A percentile compares a stretch with the other conserved stretches of the same genome.
Conservation (phyloP, 208 protist species). For the Kentomonas sorsogonicus region DNA sequence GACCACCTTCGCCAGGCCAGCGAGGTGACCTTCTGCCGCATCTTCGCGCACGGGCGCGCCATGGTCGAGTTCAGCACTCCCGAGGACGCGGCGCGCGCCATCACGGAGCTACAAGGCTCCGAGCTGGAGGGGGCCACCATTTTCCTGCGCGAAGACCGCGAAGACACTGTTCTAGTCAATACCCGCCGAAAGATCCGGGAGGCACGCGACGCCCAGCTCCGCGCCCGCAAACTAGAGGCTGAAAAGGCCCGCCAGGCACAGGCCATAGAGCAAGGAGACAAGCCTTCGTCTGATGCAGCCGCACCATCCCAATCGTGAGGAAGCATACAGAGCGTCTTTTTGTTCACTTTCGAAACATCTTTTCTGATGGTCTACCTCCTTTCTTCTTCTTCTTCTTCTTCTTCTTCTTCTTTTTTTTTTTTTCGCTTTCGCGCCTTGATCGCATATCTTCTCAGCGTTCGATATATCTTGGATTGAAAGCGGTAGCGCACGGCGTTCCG, state of each 20-base stretch:
- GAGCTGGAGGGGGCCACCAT: slow-evolving; percentile 79
- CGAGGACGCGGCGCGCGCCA: slow-evolving; percentile 74
- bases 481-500: too few species aligned
- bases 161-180: slow-evolving; percentile 82
- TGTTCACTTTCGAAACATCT: background rate
- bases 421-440: background rate
- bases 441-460: too few species aligned
- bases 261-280: slow-evolving; percentile 50
- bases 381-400: background rate
- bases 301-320: too few species aligned
- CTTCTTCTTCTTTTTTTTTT: background rate
- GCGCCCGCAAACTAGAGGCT: slow-evolving; percentile 70
- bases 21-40: slow-evolving; percentile 73
- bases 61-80: slow-evolving; percentile 83
- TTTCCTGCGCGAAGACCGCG: slow-evolving; percentile 80
- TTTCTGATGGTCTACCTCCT: background rate
- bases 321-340: too few species aligned
- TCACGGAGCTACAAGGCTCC: slow-evolving; percentile 81
- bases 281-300: slow-evolving; percentile 8
- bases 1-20: slow-evolving; percentile 83
- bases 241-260: slow-evolving; percentile 42
- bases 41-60: slow-evolving; percentile 69
- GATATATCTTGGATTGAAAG: too few species aligned
- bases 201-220: slow-evolving; percentile 67
- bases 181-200: slow-evolving; percentile 77